These are phyloP conservation scores for Plasmodium vinckei DNA, from an alignment of 169 alveolate species.

Conservation along the genomic window DNA sequence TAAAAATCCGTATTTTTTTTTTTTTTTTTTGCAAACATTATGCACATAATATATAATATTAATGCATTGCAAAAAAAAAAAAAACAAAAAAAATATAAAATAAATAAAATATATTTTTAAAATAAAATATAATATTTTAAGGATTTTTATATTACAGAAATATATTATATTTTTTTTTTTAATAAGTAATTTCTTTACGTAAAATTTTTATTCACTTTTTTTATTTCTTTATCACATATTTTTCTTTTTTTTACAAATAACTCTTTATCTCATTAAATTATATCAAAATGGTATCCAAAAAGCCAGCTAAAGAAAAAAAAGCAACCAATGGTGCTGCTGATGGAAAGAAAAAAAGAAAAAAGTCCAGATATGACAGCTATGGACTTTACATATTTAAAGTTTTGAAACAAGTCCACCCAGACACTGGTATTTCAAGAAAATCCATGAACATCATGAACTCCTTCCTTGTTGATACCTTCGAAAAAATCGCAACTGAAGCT, in stretches of 20 bases:
- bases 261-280: slow-evolving; percentile 5
- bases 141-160: slow-evolving; percentile 15
- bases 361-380: slow-evolving; percentile 80
- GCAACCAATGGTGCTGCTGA: slow-evolving; percentile 81
- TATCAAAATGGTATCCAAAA: slow-evolving; percentile 68
- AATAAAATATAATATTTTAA: slow-evolving; percentile 24
- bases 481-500: slow-evolving; percentile 96
- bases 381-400: slow-evolving; percentile 92
- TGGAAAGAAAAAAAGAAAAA: slow-evolving; percentile 72
- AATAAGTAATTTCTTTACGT: slow-evolving; percentile 44
- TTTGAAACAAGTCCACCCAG: slow-evolving; percentile 98
- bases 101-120: background rate
- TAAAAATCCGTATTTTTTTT: background rate
- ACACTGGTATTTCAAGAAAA: slow-evolving; percentile 96
- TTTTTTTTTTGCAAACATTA: slow-evolving; percentile 10
- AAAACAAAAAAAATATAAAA: slow-evolving; percentile 13
- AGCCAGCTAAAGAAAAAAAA: slow-evolving; percentile 71
- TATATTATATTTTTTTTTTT: slow-evolving; percentile 6
- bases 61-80: slow-evolving; percentile 8
- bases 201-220: slow-evolving; percentile 35
- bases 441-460: slow-evolving; percentile 97
- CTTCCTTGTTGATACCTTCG: slow-evolving; percentile 96
- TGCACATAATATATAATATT: background rate
- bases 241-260: background rate
- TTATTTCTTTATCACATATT: slow-evolving; percentile 16